Conservation (phyloP, 805 yeast species). For the Suhomyces sp. region DNA sequence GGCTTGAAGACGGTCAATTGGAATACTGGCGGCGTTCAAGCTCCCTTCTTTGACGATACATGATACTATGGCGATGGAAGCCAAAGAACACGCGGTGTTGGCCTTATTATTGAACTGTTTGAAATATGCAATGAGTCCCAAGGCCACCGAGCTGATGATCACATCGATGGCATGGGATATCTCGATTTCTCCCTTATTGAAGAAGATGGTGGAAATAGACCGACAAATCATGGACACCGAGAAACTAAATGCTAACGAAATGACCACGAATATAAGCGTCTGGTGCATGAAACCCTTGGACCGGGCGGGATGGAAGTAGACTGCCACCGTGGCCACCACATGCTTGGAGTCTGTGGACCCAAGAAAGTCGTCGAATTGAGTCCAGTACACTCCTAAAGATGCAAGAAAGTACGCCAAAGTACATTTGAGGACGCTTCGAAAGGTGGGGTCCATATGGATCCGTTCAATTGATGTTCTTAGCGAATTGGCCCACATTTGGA, state of each 20-base stretch:
- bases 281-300: constrained; percentile 81
- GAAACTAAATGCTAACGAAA: constrained; percentile 55
- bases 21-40: constrained; percentile 55
- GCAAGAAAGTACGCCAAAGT: constrained; percentile 74
- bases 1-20: constrained; percentile 52
- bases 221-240: constrained; percentile 53
- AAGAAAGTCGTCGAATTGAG: constrained; percentile 47
- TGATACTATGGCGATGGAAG: constrained; percentile 68
- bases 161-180: constrained; percentile 55
- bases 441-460: too few relatives aligned
- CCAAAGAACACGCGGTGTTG: constrained; percentile 78
- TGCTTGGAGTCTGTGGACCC: constrained; percentile 77
- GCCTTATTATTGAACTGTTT: constrained; percentile 69
- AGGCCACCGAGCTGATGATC: constrained; percentile 49
- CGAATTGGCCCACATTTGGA: too few relatives aligned
- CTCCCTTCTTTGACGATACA: constrained; percentile 76
- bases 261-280: constrained; percentile 58
- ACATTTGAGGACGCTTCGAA: constrained; percentile 54
- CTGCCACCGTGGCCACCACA: constrained; percentile 77
- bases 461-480: background rate
- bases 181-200: constrained; percentile 45
- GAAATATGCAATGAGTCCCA: constrained; percentile 67
- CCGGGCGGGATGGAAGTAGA: constrained; percentile 81
- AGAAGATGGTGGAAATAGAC: constrained; percentile 47
- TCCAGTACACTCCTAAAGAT: constrained; percentile 66